A percentile compares a stretch with the other conserved stretches of the same genome.
phyloP scores from a whole-genome alignment of 1,139 yeast genomes.

The Geotrichum klebahnii region DNA sequence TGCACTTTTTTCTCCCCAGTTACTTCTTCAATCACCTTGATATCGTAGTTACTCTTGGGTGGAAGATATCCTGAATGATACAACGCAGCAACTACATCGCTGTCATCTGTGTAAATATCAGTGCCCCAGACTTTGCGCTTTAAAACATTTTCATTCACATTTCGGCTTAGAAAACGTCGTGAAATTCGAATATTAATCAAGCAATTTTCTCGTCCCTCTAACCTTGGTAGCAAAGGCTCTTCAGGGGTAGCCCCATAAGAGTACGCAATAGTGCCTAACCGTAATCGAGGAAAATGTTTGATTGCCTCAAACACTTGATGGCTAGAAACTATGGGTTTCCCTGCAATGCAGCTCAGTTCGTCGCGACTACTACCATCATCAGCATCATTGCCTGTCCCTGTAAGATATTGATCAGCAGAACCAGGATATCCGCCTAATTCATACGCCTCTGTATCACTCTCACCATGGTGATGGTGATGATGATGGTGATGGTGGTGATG shows the following conservation, averaged over 20 bases:
- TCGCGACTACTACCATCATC: neutral
- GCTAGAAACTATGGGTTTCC: constrained; percentile 39
- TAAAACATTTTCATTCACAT: constrained; percentile 41
- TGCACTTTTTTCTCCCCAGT: neutral
- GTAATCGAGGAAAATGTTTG: constrained; percentile 46
- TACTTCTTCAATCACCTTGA: constrained; percentile 6
- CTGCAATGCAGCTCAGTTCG: constrained; percentile 8
- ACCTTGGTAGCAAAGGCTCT: constrained; percentile 33
- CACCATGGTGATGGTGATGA: constrained; percentile 20
- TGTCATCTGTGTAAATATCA: constrained; percentile 86
- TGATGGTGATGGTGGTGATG: constrained; percentile 16
- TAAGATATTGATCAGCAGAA: constrained; percentile 1
- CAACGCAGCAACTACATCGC: constrained; percentile 71
- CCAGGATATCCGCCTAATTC: constrained; percentile 2
- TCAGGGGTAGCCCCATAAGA: constrained; percentile 41
- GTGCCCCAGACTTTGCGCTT: constrained; percentile 85
- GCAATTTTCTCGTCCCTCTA: constrained; percentile 54
- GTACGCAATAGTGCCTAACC: constrained; percentile 61
- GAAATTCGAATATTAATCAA: constrained; percentile 66
- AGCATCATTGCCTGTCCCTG: no score
- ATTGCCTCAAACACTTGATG: constrained; percentile 48
- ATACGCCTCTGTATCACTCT: neutral
- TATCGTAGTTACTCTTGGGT: constrained; percentile 33
- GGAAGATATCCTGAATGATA: constrained; percentile 68
- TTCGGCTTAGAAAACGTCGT: constrained; percentile 30